phyloP scores from a whole-genome alignment of 2,329 filamentous ascomycete genomes.

The Pseudogymnoascus sp. region DNA sequence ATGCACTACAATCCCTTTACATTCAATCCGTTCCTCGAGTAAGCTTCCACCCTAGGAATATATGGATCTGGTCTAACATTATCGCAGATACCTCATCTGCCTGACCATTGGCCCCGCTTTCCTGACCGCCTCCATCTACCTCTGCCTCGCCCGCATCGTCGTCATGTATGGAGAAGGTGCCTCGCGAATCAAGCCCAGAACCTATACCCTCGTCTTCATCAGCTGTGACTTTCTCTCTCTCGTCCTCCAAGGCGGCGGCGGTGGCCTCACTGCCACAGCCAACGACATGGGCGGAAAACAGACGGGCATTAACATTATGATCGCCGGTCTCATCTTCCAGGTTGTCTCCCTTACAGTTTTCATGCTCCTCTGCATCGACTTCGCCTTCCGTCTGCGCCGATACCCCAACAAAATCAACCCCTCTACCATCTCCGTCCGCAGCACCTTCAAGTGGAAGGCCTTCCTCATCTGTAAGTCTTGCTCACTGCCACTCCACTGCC shows the following conservation, averaged over 20 bases:
- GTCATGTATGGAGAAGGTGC: conserved; percentile 39
- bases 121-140: conserved; percentile 54
- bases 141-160: conserved; percentile 52
- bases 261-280: conserved; percentile 37
- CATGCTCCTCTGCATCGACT: conserved; percentile 19
- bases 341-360: conserved; percentile 39
- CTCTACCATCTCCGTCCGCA: neutral
- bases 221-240: conserved; percentile 50
- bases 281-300: conserved; percentile 20
- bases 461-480: neutral
- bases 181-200: conserved; percentile 40
- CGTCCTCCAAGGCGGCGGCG: conserved; percentile 49
- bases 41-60: conserved; percentile 27
- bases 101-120: conserved; percentile 36
- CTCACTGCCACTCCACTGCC: neutral
- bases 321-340: conserved; percentile 49
- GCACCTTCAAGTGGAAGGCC: conserved; percentile 1
- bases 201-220: conserved; percentile 46
- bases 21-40: conserved; percentile 45
- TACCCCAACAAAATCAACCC: neutral
- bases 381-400: conserved; percentile 16
- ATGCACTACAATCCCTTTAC: conserved; percentile 47
- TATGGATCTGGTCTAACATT: neutral
- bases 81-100: conserved; percentile 33
- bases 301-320: conserved; percentile 45